These are phyloP conservation scores for Camelina sativa DNA, from an alignment of 345 rosid genomes.

Conservation along the genomic window DNA sequence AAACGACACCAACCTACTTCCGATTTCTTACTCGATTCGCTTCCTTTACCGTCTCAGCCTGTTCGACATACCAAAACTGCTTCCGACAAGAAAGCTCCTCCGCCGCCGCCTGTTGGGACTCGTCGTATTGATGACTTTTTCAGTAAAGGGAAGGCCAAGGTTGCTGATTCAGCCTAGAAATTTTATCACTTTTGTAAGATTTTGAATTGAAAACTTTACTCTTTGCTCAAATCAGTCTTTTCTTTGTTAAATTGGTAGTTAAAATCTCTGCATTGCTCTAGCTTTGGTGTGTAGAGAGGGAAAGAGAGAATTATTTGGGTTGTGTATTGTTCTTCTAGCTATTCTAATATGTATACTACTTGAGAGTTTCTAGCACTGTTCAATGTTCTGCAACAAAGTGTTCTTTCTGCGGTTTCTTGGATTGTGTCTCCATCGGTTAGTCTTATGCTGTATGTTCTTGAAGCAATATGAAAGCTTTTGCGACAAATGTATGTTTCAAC, in stretches of 20 bases:
- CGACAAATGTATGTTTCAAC: too few relatives aligned
- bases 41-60: conserved; percentile 57
- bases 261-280: neutral
- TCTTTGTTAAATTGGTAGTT: neutral
- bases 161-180: conserved; percentile 21
- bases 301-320: neutral
- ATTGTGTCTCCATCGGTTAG: too few relatives aligned
- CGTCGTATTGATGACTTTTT: conserved; percentile 80
- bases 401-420: neutral
- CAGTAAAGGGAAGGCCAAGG: conserved; percentile 42
- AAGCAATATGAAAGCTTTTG: too few relatives aligned
- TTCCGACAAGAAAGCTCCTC: conserved; percentile 37
- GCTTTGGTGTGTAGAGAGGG: neutral
- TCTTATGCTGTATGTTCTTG: neutral
- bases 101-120: conserved; percentile 51
- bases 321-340: neutral
- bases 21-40: conserved; percentile 90
- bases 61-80: conserved; percentile 35
- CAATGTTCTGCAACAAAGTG: too few relatives aligned
- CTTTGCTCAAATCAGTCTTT: neutral
- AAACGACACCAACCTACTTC: conserved; percentile 76
- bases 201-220: neutral
- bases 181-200: neutral
- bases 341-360: neutral
- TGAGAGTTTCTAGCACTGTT: neutral